These are phyloP conservation scores for Cyamopsis tetragonoloba DNA, from an alignment of 306 rosid genomes.

Conservation along the genomic window DNA sequence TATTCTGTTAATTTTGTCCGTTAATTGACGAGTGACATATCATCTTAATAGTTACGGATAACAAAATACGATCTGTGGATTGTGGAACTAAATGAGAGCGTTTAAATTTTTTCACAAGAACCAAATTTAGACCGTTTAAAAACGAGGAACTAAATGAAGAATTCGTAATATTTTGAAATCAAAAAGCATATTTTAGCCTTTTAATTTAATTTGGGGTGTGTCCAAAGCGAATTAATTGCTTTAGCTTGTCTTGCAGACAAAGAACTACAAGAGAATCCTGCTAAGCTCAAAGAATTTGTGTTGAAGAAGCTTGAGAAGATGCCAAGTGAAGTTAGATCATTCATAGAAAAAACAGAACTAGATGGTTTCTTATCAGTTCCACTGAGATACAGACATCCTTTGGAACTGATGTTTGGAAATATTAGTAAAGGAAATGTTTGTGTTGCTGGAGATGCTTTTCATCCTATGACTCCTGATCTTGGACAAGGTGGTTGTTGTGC, in stretches of 20 bases:
- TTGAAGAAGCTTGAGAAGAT: constrained; percentile 45
- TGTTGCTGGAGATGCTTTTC: constrained; percentile 71
- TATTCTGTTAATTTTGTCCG: too few relatives aligned
- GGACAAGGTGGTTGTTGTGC: constrained; percentile 69
- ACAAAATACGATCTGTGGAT: too few relatives aligned
- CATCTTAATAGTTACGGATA: too few relatives aligned
- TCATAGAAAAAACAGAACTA: constrained; percentile 40
- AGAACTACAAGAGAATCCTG: constrained; percentile 33
- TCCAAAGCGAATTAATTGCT: too few relatives aligned
- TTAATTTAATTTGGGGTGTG: too few relatives aligned
- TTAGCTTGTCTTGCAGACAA: constrained; percentile 37
- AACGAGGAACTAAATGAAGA: too few relatives aligned
- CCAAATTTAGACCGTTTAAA: too few relatives aligned
- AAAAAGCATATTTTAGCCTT: too few relatives aligned
- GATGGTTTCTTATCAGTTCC: constrained; percentile 29
- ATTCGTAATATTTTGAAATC: too few relatives aligned
- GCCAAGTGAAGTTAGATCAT: constrained; percentile 34
- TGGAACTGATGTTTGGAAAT: constrained; percentile 60
- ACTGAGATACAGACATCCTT: constrained; percentile 50
- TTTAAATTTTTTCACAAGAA: too few relatives aligned
- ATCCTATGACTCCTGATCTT: constrained; percentile 64
- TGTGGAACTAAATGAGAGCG: too few relatives aligned
- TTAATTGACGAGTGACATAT: too few relatives aligned
- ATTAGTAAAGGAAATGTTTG: constrained; percentile 63
- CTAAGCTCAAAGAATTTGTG: constrained; percentile 44